phyloP scores from a whole-genome alignment of 352 stramenopile species.

The Peronosclerospora sorghi region DNA sequence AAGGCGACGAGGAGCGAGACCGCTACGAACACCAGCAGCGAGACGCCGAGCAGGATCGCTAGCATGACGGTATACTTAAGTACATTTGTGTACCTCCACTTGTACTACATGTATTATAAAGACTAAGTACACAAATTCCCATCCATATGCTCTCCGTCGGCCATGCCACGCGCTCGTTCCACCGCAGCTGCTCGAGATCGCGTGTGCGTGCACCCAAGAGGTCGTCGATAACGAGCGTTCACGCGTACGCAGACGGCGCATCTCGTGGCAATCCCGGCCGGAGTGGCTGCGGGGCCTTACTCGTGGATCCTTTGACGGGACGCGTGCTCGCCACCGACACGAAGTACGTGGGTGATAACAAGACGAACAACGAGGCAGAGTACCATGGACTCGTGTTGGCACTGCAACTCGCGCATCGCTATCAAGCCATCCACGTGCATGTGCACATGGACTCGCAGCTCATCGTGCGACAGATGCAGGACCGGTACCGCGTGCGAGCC shows the following conservation, averaged over 20 bases:
- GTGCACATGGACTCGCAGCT: constrained; percentile 77
- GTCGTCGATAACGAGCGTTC: constrained; percentile 2
- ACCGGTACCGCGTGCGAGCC: constrained; percentile 60
- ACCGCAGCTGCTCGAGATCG: constrained; percentile 4
- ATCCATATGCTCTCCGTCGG: no score
- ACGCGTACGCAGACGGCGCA: constrained; percentile 54
- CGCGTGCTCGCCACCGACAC: constrained; percentile 30
- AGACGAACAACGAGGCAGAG: constrained; percentile 69
- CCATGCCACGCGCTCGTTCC: background rate
- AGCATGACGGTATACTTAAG: constrained; percentile 1
- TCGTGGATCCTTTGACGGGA: constrained; percentile 29
- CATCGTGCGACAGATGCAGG: constrained; percentile 65
- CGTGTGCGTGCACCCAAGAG: background rate
- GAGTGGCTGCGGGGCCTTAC: constrained; percentile 47
- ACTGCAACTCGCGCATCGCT: constrained; percentile 37
- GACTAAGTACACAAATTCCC: no score
- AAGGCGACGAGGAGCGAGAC: constrained; percentile 54
- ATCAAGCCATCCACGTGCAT: constrained; percentile 23
- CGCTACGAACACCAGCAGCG: constrained; percentile 38
- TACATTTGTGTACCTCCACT: no score
- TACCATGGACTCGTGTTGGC: constrained; percentile 56
- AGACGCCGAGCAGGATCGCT: constrained; percentile 21
- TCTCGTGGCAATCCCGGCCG: constrained; percentile 60
- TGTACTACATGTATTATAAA: no score
- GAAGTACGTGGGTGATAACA: constrained; percentile 41